Evolutionary conservation across 2,329 filamentous ascomycete genomes (phyloP).

Genomic region (Claviceps pusilla): DNA sequence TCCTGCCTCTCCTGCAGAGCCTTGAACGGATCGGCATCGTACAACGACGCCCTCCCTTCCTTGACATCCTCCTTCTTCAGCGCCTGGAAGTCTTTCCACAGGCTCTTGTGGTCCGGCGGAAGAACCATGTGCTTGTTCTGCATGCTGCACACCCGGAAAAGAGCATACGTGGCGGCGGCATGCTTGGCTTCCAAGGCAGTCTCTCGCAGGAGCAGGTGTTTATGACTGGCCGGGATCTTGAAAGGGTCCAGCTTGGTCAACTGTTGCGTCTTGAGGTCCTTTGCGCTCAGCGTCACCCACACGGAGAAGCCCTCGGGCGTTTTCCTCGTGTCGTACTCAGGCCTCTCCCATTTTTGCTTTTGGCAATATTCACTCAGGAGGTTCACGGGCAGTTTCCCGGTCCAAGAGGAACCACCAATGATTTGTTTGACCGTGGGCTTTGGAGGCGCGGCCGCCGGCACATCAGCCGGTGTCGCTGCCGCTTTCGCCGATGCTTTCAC

Average conservation of each 20-base stretch:
- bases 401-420: conserved; percentile 93
- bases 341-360: conserved; percentile 88
- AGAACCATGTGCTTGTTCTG: conserved; percentile 91
- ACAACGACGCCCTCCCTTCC: conserved; percentile 71
- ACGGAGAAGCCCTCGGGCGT: conserved; percentile 61
- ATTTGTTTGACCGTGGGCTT: conserved; percentile 60
- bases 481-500: conserved; percentile 2
- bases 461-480: conserved; percentile 14
- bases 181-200: conserved; percentile 83
- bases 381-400: conserved; percentile 88
- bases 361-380: conserved; percentile 88
- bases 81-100: conserved; percentile 83
- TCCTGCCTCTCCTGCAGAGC: conserved; percentile 67
- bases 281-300: conserved; percentile 61
- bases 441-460: conserved; percentile 28
- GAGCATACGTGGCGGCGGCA: conserved; percentile 78
- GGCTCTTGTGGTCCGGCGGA: conserved; percentile 71
- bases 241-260: conserved; percentile 63
- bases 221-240: conserved; percentile 61
- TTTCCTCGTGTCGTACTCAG: conserved; percentile 75
- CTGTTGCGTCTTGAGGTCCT: conserved; percentile 72
- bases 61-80: conserved; percentile 70
- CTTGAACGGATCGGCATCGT: conserved; percentile 86
- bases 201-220: conserved; percentile 58
- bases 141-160: conserved; percentile 88